A percentile compares a stretch with the other conserved stretches of the same genome.
phyloP scores from a whole-genome alignment of 2,329 filamentous ascomycete species.

The Calonectria pseudoturangicola region DNA sequence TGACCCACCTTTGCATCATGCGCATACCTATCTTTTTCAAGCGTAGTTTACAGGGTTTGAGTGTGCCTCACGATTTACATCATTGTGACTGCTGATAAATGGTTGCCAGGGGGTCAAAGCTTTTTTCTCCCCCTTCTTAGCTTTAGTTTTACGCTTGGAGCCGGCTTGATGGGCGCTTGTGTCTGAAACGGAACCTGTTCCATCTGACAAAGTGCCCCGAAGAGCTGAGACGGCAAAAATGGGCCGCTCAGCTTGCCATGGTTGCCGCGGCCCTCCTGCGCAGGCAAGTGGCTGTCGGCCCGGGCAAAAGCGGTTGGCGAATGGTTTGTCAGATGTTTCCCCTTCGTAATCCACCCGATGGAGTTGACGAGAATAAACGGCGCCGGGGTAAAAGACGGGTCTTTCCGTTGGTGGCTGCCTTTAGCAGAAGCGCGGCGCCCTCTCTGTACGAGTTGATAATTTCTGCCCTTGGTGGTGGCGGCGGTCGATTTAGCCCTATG shows the following conservation, averaged over 20 bases:
- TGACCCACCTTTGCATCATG: no score
- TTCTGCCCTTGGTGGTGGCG: slow-evolving; percentile 2
- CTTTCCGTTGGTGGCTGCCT: slow-evolving; percentile 2
- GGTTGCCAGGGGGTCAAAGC: background rate
- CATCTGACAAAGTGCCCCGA: background rate
- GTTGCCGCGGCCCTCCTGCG: background rate
- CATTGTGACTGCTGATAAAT: background rate
- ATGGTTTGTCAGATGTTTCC: background rate
- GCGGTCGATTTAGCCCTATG: slow-evolving; percentile 17
- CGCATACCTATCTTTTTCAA: background rate
- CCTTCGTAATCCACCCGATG: background rate
- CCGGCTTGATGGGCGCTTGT: background rate
- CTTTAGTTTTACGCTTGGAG: slow-evolving; percentile 14
- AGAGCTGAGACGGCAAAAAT: background rate
- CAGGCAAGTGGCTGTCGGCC: background rate
- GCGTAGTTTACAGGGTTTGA: no score
- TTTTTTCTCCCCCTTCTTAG: background rate
- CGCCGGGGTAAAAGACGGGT: background rate
- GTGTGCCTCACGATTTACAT: no score
- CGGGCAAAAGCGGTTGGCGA: background rate
- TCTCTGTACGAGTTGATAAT: background rate
- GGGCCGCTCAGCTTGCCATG: background rate
- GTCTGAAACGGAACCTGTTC: background rate
- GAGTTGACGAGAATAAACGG: background rate
- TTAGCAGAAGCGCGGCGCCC: background rate